Evolutionary conservation across 2,329 filamentous ascomycete genomes (phyloP).

Genomic region (Pseudocercospora macadamiae): DNA sequence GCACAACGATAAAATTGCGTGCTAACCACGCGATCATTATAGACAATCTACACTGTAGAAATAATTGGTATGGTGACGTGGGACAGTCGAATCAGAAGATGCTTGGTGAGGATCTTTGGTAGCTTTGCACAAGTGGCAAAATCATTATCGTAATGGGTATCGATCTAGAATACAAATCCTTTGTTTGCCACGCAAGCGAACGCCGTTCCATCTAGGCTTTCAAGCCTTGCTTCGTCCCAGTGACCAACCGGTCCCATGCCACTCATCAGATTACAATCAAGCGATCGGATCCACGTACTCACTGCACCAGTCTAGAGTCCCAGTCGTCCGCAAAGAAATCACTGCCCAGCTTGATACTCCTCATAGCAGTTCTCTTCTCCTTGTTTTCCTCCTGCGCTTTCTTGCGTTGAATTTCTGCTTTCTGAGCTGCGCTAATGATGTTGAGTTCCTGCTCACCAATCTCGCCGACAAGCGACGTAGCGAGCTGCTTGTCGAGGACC

Average conservation of each 20-base stretch:
- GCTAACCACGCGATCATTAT: no score
- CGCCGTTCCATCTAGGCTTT: neutral
- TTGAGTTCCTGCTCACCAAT: constrained; percentile 41
- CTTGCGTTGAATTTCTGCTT: constrained; percentile 29
- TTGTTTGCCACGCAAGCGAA: neutral
- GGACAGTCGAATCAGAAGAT: no score
- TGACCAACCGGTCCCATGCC: neutral
- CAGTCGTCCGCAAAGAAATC: constrained; percentile 36
- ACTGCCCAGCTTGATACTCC: constrained; percentile 28
- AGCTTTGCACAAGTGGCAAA: no score
- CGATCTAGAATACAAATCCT: neutral
- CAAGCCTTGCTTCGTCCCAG: neutral
- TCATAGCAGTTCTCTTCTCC: constrained; percentile 25
- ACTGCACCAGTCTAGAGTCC: constrained; percentile 29
- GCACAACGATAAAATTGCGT: no score
- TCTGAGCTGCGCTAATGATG: constrained; percentile 41
- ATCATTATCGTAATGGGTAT: constrained; percentile 3
- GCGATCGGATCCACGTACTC: neutral
- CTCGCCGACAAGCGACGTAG: constrained; percentile 39
- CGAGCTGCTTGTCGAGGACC: constrained; percentile 47
- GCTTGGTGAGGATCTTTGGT: no score
- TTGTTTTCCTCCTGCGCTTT: constrained; percentile 30
- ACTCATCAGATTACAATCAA: neutral
- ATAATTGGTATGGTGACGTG: no score
- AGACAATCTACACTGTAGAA: no score